Base-by-base conservation (phyloP, 441 rosid genomes). In the Arabidopsis lyrata region DNA sequence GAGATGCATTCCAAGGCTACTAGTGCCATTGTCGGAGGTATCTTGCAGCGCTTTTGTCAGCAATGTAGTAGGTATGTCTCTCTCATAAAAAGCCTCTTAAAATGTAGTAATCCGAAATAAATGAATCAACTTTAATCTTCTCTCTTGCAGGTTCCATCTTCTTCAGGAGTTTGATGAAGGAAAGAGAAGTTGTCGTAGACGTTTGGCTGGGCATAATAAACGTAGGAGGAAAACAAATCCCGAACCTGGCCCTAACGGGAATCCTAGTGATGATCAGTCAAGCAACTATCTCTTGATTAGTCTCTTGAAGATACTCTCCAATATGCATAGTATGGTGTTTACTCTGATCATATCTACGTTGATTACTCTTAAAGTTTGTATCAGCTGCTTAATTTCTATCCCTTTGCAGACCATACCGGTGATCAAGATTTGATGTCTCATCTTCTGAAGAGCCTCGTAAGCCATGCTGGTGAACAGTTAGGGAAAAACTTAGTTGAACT, bases 151-250 rank as follows among this genome's bases (percentile, higher is more conserved):
- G 87, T 93, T 95, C 81, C 99, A 93, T 80, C 86, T 82, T 79
- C 98, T 95, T 83, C 85, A 90, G 84, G 99, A 95, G 81, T 95
- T 95, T 81, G 98, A 95, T 82, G 99, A 95, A 80, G 98, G 98
- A 20, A 95, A 93, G 89, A 86, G 59, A 63, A 62, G 66, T 62
- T 62, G 66, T 44, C 66, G 99, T 49, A 88, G 99, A 75, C 96
- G 99, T 70, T 82, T 95, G 83, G 99, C 99, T 81, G 98, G 99
- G 20, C 99, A 95, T 73, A 87, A 76, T 66, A 91, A 88, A 77
- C 83, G 99, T 71, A 87, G 99, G 79, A 91, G 95, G 80, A 93
- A 95, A 74, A 88, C 97, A 16, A 93, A 91, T 82, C 97, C 95
- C 2, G 95, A 86, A 41, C 47, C 86, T 68, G 81, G 70, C 54